Evolutionary conservation across 2,329 filamentous ascomycete species (phyloP), one percentile per base, ranked within the genome.

Genomic region (Clarireedia hainanense): DNA sequence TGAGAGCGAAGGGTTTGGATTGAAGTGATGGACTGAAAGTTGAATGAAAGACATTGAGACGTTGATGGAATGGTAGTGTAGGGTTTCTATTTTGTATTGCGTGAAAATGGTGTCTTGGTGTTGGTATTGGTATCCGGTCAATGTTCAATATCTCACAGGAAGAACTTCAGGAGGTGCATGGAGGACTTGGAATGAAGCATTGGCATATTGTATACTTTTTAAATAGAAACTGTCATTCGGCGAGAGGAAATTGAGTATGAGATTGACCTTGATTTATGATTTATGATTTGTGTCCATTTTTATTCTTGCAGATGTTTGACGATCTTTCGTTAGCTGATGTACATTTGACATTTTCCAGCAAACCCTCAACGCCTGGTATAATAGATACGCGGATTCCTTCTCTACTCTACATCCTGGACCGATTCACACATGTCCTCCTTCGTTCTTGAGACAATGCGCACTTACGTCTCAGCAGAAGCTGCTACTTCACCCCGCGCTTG

Each of bases 1-100:
- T 61, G 90, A 91, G 71, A 95, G 91, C 66, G 90, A 95, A 70
- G 91, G 91, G 2, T 96, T 96, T 77, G 91, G 91, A 34, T 76
- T 96, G 70, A 94, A 91, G 69, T 92, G 57, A 66, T 48, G 50
- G 7, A 43, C 17, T 12, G 7, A 24, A 43, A 23, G n/a, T 34
- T 12, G 40, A 26, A 15, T 50, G 36, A 6, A n/a, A 17, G 45
- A 15, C 40, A 36, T 4, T 17, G 40, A 23, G 40, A 3, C 12
- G 27, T 23, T 23, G 12, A 15, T 14, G 30, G 26, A 12, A 50
- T 40, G 45, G 14, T 34, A 26, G 20, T 17, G 52, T n/a, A 23
- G 34, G 45, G 36, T 40, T 27, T 55, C 42, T 55, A 30, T 55
- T 55, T 55, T 55, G 52, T 55, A 50, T 55, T 50, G 45, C 27